Base-by-base conservation (phyloP, 495 filamentous ascomycete genomes). In the Penicillium alfredii region DNA sequence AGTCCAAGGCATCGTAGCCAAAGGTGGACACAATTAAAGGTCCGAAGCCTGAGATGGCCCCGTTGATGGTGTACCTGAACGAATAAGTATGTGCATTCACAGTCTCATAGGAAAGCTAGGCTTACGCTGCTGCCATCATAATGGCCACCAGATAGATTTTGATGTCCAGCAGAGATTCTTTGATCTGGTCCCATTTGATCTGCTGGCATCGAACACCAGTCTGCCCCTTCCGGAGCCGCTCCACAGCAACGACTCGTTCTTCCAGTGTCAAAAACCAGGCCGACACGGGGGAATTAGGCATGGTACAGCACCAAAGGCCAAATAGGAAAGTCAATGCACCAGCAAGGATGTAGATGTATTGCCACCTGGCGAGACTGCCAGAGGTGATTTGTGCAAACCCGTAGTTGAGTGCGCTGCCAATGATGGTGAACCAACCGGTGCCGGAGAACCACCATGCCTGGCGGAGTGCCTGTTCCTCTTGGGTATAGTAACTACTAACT, bases 21-120 rank as follows among this genome's bases (percentile, higher is more conserved):
- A 86, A 87, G 0, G 81, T 87, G 2, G 69, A 75, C 2, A 88
- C 81, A 40, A 87, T 86, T 4, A 86, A 56, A 2, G 82, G 81
- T 0, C 83, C 81, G 49, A 86, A 86, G 0, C 82, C 81, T n/a
- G 71, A 73, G n/a, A 86, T 77, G 3, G 80, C 82, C 12, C 82
- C 82, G 43, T 86, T 86, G 40, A 86, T 75, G 1, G 78, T 84
- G 45, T 85, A 84, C 4, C 69, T 73, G 23, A 8, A 7, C 12
- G 4, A 4, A 26, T 37, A 13, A 19, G 22, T 6, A 27, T 19
- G 8, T 11, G 32, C 20, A 22, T 35, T 38, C 15, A 9, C 10
- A 28, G 7, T 16, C 14, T n/a, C 33, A 29, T n/a, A 26, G 9
- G 12, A 30, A 22, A 14, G 13, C 19, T 17, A 40, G 22, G 47